Evolutionary conservation across 129 eudicot genomes (phyloP).

Genomic region (Chrysanthemum makinoi): DNA sequence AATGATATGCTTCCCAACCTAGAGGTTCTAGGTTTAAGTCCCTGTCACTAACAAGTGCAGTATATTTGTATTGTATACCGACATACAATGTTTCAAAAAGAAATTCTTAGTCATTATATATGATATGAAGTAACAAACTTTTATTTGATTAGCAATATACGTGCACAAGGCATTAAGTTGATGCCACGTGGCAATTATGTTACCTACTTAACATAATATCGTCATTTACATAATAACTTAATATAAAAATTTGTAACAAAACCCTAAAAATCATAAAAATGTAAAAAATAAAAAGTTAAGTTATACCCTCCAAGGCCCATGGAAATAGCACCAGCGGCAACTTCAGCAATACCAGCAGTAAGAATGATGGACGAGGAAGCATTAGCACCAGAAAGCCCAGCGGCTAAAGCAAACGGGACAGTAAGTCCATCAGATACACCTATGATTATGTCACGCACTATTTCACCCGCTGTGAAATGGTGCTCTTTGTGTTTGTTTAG

Average conservation of each 20-base stretch:
- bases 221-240: neutral
- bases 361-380: slow-evolving; percentile 81
- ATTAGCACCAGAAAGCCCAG: slow-evolving; percentile 94
- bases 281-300: neutral
- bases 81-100: too few relatives aligned
- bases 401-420: slow-evolving; percentile 96
- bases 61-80: too few relatives aligned
- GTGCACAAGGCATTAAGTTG: too few relatives aligned
- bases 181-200: too few relatives aligned
- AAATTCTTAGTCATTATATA: too few relatives aligned
- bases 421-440: slow-evolving; percentile 98
- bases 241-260: neutral
- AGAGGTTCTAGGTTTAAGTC: too few relatives aligned
- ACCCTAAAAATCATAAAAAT: neutral
- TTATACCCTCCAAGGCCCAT: slow-evolving; percentile 98
- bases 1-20: too few relatives aligned
- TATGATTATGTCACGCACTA: slow-evolving; percentile 89
- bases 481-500: slow-evolving; percentile 70
- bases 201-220: too few relatives aligned
- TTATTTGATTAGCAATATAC: too few relatives aligned
- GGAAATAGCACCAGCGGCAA: slow-evolving; percentile 95
- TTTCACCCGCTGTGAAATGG: slow-evolving; percentile 95
- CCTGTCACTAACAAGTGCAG: too few relatives aligned
- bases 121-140: too few relatives aligned
- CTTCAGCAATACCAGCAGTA: slow-evolving; percentile 96